phyloP scores from a whole-genome alignment of 495 filamentous ascomycete species.

The Daldinia decipiens region DNA sequence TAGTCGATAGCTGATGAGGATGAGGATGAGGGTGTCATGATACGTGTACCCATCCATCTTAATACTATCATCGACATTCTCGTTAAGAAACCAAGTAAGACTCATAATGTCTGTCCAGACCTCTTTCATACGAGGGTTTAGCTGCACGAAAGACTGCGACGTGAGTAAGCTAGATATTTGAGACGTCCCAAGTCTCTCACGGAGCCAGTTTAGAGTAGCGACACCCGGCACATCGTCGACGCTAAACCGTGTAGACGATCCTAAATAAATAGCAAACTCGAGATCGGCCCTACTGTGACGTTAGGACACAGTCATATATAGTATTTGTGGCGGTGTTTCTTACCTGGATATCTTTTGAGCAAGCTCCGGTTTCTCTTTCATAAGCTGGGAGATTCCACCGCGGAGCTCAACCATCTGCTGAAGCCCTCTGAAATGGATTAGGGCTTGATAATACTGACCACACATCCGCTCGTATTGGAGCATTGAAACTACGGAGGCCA shows the following conservation, averaged over 20 bases:
- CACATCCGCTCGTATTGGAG: not conserved
- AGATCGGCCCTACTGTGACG: not conserved
- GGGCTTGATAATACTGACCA: not conserved
- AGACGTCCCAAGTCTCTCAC: not conserved
- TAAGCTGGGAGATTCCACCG: not conserved
- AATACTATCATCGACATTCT: not conserved
- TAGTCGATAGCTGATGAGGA: not conserved
- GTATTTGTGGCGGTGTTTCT: not conserved
- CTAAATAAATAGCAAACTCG: conserved; percentile 1
- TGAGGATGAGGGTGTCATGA: conserved; percentile 2
- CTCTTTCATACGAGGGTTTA: not conserved
- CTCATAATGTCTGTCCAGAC: not conserved
- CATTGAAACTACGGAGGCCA: not conserved
- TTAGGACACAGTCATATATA: no score
- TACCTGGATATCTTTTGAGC: not conserved
- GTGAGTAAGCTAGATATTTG: not conserved
- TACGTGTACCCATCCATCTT: conserved; percentile 5
- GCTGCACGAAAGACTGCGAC: not conserved
- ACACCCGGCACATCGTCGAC: not conserved
- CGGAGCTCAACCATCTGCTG: not conserved
- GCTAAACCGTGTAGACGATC: not conserved
- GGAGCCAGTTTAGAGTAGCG: not conserved
- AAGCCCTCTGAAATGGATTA: not conserved
- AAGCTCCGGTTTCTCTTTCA: not conserved
- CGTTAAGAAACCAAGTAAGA: not conserved